Base-by-base conservation (phyloP, 495 filamentous ascomycete species). In the Aspergillus sparsus region DNA sequence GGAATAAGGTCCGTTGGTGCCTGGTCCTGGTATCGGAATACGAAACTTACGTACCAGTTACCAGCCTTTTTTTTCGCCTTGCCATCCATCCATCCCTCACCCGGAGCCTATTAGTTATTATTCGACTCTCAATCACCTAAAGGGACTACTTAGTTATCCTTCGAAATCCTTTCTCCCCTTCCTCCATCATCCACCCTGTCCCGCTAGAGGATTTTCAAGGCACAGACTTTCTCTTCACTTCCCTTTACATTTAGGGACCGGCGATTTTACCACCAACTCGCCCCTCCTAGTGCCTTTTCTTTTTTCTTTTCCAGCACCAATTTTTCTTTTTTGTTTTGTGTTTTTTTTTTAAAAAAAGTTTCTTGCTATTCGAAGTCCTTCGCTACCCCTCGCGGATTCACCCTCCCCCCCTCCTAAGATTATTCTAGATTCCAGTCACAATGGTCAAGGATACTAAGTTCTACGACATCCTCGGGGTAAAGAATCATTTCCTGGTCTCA, bases 401-500 rank as follows among this genome's bases (percentile, higher is more conserved):
- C 45, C 39, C 18, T 57, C 44, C 33, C 44, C 45, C 31, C 33
- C 33, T 15, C 41, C 16, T 15, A 47, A 13, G 47, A 57, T 6
- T 46, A 15, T 31, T 54, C 21, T 63, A 63, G 58, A 64, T 60
- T 66, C 46, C 53, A 15, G 35, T 68, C 78, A 89, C 74, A 62
- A 97, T 97, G 92, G 92, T 92, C 65, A 93, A 91, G 71, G 92
- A 97, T 65, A 91, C 90, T 18, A 91, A 90, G 74, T 82, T 86
- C 65, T 97, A 97, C 77, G 92, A 97, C 60, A 72, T 82, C 59
- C 83, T 97, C 46, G 92, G 92, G 76, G 92, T 94, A 85, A 67
- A 89, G 21, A 27, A 27, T 27, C 79, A 64, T 21, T n/a, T n/a
- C n/a, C 47, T 33, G 7, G 49, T 36, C 53, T 18, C 9, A 49